Evolutionary conservation across 257 asterid species (phyloP), one percentile per base, ranked within the genome.

Genomic region (Cruciata laevipes): DNA sequence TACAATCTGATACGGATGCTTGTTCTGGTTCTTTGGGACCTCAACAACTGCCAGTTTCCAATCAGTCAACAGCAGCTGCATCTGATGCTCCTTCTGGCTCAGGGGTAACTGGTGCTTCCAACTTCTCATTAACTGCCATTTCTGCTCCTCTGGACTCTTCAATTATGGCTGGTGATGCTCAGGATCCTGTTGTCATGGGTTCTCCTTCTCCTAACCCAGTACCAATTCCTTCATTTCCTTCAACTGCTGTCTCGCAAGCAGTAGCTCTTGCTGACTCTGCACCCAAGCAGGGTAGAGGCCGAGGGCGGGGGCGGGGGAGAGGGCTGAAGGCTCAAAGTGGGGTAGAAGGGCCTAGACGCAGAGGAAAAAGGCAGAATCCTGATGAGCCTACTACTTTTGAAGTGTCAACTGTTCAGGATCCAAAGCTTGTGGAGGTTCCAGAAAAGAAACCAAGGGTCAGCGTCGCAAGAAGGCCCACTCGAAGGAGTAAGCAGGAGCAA

Each of bases 381-480:
- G 73, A 70, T 51, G 77, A 51, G 20, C 55, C 86, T 69, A 63
- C 47, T 71, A 72, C 67, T 75, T 80, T 88, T 71, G 95, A 81
- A 55, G 76, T 72, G 67, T 40, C 75, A 72, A 40, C 76, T 72
- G 78, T 71, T 78, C 84, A 76, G 82, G 87, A 75, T 76, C 74
- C 74, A 71, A 73, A 72, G 68, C 32, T 76, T 52, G 58, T 69
- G 79, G 90, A 81, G 72, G 84, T 85, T 67, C 84, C 83, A 21
- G 88, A 51, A 68, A 92, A 85, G 73, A 87, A 83, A 82, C 76
- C 91, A 33, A 84, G 96, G 75, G 87, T 83, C 68, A 84, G 89
- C 40, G 75, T 70, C 65, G 89, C 81, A 64, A 85, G 85, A 69
- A 80, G 79, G 74, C 80, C 86, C 76, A 70, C 71, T 27, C 67